Evolutionary conservation across 2,329 filamentous ascomycete species (phyloP).

Genomic region (Ophiocordyceps robertsii): DNA sequence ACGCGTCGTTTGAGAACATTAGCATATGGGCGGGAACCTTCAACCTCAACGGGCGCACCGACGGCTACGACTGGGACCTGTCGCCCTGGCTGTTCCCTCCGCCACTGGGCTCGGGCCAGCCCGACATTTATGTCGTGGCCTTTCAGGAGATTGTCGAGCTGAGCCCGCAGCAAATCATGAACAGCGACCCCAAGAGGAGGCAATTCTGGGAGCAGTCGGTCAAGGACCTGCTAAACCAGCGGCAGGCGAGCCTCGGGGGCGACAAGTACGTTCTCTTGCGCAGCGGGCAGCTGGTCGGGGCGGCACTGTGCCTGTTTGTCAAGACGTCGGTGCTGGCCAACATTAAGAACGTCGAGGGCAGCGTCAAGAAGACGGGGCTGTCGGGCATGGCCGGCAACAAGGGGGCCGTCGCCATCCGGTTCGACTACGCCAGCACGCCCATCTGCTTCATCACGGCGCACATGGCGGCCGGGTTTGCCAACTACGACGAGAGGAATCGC

Average conservation of each 20-base stretch:
- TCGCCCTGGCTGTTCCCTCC: conserved; percentile 73
- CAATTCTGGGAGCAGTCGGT: conserved; percentile 80
- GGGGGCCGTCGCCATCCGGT: conserved; percentile 87
- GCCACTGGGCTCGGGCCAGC: conserved; percentile 43
- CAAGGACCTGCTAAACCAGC: conserved; percentile 59
- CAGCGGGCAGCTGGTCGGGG: conserved; percentile 88
- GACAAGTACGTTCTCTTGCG: conserved; percentile 81
- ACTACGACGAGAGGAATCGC: conserved; percentile 89
- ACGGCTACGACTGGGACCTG: conserved; percentile 66
- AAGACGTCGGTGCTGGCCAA: conserved; percentile 60
- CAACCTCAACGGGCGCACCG: conserved; percentile 81
- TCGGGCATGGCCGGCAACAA: conserved; percentile 98
- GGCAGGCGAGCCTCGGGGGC: conserved; percentile 48
- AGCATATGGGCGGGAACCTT: conserved; percentile 82
- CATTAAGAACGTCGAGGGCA: conserved; percentile 95
- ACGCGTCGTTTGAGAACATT: conserved; percentile 59
- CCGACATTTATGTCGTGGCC: conserved; percentile 78
- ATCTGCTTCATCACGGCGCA: conserved; percentile 95
- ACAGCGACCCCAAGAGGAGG: conserved; percentile 78
- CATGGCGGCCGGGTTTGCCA: conserved; percentile 87
- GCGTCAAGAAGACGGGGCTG: conserved; percentile 86
- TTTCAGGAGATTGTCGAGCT: conserved; percentile 99
- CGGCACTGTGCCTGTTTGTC: conserved; percentile 84
- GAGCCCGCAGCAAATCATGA: conserved; percentile 98
- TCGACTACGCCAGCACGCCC: conserved; percentile 86